Conservation (phyloP, 441 rosid genomes). For the Daphne laureola region DNA sequence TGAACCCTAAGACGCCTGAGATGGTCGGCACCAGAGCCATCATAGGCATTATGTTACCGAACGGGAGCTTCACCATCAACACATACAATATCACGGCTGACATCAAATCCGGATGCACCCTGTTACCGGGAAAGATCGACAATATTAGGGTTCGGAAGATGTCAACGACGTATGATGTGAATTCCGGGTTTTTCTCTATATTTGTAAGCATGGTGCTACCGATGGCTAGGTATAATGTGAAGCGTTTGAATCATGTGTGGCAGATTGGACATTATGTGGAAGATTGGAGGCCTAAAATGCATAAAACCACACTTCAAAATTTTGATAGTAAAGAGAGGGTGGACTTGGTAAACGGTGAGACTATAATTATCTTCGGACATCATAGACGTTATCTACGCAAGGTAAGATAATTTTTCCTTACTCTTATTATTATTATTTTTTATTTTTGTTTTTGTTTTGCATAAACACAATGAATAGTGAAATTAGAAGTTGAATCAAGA, state of each 20-base stretch:
- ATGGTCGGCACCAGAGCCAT: constrained; percentile 54
- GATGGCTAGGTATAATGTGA: constrained; percentile 14
- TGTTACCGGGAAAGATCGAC: constrained; percentile 21
- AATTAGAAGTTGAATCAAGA: no score
- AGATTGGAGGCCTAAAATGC: constrained; percentile 24
- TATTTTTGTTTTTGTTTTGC: background rate
- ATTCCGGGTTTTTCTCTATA: constrained; percentile 9
- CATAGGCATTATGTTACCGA: constrained; percentile 23
- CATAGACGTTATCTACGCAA: constrained; percentile 14
- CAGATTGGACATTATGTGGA: constrained; percentile 29
- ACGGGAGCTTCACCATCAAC: constrained; percentile 10
- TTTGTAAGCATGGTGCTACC: constrained; percentile 25
- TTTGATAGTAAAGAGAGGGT: constrained; percentile 36
- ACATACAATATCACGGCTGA: constrained; percentile 31
- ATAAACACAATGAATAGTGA: no score
- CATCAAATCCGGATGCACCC: constrained; percentile 27
- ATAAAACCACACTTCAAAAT: constrained; percentile 24
- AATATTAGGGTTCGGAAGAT: constrained; percentile 17
- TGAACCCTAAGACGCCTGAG: constrained; percentile 31
- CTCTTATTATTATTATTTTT: background rate
- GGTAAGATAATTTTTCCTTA: constrained; percentile 15
- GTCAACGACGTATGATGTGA: background rate
- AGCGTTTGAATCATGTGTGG: constrained; percentile 43
- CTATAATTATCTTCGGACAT: background rate
- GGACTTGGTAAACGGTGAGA: constrained; percentile 13